Evolutionary conservation across 305 asterid genomes (phyloP), one percentile per base, ranked within the genome.

Genomic region (Vinca major): DNA sequence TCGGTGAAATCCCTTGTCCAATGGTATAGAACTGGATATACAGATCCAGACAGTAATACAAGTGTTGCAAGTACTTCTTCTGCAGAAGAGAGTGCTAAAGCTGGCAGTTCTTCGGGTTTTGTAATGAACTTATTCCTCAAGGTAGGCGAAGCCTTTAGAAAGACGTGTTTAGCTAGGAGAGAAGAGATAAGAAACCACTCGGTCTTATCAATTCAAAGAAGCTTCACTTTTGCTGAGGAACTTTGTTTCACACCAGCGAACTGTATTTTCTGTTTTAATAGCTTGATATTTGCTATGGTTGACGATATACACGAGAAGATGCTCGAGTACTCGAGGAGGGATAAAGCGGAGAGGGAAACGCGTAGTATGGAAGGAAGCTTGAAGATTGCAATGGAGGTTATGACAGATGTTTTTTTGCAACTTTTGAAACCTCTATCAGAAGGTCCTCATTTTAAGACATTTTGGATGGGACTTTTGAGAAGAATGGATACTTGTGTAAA

Each of bases 121-220:
- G 63, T 91, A 1, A 72, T 87, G 68, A 86, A 81, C 74, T 75
- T 84, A 45, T 90, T 92, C 36, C 85, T 84, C 71, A 82, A 87
- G 67, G 85, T 92, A 1, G 98, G 98, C 1, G 97, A 90, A 63
- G 85, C 90, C 4, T 77, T 92, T 0, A 87, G 90, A 78, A 89
- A 88, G 74, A 88, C 97, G 1, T 90, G 96, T 80, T 80, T 92
- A 56, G 95, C 98, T 0, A 82, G 98, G 60, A 73, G 98, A 73
- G 98, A 90, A 60, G 96, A 92, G 65, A 88, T 89, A 9, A 65
- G 98, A 70, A 92, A 92, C 87, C 97, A 90, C 0, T 95, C 98
- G 0, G 82, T 92, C 17, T 17, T 63, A 19, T 90, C 97, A 3
- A 86, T 92, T 11, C 84, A 89, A 58, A 87, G 73, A 68, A 85